A percentile compares a stretch with the other conserved stretches of the same genome.
Conservation (phyloP, 352 stramenopile species). For the Albugo laibachii region DNA sequence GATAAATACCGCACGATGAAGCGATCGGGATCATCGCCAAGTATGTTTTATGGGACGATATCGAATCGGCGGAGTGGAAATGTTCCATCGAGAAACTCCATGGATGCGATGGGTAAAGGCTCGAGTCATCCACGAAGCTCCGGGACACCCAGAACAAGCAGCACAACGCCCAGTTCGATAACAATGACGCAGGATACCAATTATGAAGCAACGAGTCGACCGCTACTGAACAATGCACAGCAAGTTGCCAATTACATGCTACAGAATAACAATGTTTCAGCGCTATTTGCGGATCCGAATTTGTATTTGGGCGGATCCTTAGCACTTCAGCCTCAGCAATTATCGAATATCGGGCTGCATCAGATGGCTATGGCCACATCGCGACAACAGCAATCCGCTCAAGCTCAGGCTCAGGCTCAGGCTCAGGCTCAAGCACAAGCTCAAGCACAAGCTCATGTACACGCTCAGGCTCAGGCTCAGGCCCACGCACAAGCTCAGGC, state of each 20-base stretch:
- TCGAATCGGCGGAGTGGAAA: slow-evolving; percentile 21
- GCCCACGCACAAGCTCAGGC: slow-evolving; percentile 14
- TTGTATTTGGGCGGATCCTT: slow-evolving; percentile 46
- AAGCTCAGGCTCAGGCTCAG: slow-evolving; percentile 15
- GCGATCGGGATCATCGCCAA: slow-evolving; percentile 23
- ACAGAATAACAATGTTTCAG: slow-evolving; percentile 7
- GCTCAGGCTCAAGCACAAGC: slow-evolving; percentile 20
- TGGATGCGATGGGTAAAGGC: slow-evolving; percentile 7
- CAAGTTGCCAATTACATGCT: background rate
- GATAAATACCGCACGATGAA: slow-evolving; percentile 71
- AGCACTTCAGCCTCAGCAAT: slow-evolving; percentile 18
- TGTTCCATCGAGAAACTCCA: slow-evolving; percentile 7
- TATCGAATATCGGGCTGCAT: slow-evolving; percentile 24
- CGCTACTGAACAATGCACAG: background rate
- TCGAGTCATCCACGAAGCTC: background rate
- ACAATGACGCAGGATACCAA: background rate
- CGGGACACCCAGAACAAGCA: background rate
- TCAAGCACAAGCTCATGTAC: slow-evolving; percentile 7
- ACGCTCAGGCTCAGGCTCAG: slow-evolving; percentile 17
- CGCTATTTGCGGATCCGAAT: slow-evolving; percentile 41
- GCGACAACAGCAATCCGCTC: slow-evolving; percentile 15
- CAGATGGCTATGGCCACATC: slow-evolving; percentile 20
- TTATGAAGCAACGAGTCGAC: background rate
- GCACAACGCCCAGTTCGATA: background rate
- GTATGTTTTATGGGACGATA: slow-evolving; percentile 19